A percentile compares a stretch with the other conserved stretches of the same genome.
phyloP scores from a whole-genome alignment of 441 rosid species.

The Syzygium syzygioides region DNA sequence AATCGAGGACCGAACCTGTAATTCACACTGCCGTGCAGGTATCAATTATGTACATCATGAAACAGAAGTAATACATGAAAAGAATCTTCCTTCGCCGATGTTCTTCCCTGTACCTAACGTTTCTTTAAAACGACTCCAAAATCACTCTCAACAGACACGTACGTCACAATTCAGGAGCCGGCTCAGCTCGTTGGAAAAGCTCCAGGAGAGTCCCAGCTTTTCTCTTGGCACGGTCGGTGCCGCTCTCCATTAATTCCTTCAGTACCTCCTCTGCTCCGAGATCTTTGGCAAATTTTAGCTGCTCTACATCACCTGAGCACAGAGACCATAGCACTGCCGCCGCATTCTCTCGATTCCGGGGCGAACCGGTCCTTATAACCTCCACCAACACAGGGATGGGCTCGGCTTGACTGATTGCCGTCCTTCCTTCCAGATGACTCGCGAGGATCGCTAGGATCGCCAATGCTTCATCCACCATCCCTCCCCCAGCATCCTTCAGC shows the following conservation, averaged over 20 bases:
- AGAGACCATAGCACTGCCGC: slow-evolving; percentile 79
- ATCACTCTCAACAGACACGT: background rate
- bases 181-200: slow-evolving; percentile 57
- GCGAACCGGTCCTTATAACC: slow-evolving; percentile 80
- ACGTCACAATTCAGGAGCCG: slow-evolving; percentile 9
- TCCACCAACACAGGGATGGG: slow-evolving; percentile 72
- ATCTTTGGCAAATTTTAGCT: slow-evolving; percentile 59
- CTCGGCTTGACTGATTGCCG: slow-evolving; percentile 66
- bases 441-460: slow-evolving; percentile 92
- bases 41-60: background rate
- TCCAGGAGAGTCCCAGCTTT: slow-evolving; percentile 80
- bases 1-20: background rate
- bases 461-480: slow-evolving; percentile 96
- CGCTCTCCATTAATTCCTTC: slow-evolving; percentile 74
- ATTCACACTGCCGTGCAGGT: background rate
- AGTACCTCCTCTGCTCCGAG: slow-evolving; percentile 69
- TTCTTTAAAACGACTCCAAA: background rate
- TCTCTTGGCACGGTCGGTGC: slow-evolving; percentile 96
- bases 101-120: background rate
- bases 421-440: slow-evolving; percentile 83
- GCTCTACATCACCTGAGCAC: slow-evolving; percentile 59
- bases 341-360: slow-evolving; percentile 87
- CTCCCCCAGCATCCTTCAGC: slow-evolving; percentile 87
- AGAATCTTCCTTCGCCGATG: background rate
- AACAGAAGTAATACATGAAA: background rate